Conservation (phyloP, 768 basidiomycete species). For the Porphyrellus cyaneotinctus region DNA sequence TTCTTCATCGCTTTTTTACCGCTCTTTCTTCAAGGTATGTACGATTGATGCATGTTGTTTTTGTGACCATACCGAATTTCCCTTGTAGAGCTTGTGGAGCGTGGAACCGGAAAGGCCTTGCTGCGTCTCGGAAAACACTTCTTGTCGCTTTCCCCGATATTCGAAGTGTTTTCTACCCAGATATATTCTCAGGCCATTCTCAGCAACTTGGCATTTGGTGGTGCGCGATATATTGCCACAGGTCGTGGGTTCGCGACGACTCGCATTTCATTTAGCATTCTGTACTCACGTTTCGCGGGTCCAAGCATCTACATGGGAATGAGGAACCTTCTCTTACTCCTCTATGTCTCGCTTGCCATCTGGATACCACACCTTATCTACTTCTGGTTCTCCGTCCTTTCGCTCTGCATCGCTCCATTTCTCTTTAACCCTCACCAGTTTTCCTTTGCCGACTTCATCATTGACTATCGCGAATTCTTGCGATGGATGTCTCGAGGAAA, state of each 20-base stretch:
- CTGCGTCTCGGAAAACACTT: slow-evolving; percentile 96
- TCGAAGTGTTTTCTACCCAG: slow-evolving; percentile 98
- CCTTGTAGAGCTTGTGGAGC: slow-evolving; percentile 81
- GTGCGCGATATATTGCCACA: slow-evolving; percentile 98
- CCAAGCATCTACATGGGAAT: slow-evolving; percentile 99
- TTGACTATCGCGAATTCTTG: slow-evolving; percentile 97
- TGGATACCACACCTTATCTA: slow-evolving; percentile 96
- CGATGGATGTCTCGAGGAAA: slow-evolving; percentile 99
- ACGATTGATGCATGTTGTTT: background rate
- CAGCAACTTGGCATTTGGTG: slow-evolving; percentile 96
- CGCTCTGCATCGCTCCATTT: slow-evolving; percentile 95
- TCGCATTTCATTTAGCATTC: slow-evolving; percentile 90
- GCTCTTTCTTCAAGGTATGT: slow-evolving; percentile 87
- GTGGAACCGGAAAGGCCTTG: slow-evolving; percentile 92
- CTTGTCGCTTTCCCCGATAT: slow-evolving; percentile 92
- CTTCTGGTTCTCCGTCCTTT: slow-evolving; percentile 97
- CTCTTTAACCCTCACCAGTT: slow-evolving; percentile 99
- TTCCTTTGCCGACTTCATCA: slow-evolving; percentile 94
- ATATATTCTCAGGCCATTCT: slow-evolving; percentile 97
- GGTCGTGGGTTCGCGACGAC: slow-evolving; percentile 99
- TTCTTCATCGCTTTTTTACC: slow-evolving; percentile 98
- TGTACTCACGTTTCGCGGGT: slow-evolving; percentile 98
- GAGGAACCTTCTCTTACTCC: slow-evolving; percentile 84
- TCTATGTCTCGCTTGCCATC: slow-evolving; percentile 87
- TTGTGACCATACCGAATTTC: slow-evolving; percentile 1